Evolutionary conservation across 768 basidiomycete species (phyloP), one percentile per base, ranked within the genome.

Genomic region (Lactifluus echinatus): DNA sequence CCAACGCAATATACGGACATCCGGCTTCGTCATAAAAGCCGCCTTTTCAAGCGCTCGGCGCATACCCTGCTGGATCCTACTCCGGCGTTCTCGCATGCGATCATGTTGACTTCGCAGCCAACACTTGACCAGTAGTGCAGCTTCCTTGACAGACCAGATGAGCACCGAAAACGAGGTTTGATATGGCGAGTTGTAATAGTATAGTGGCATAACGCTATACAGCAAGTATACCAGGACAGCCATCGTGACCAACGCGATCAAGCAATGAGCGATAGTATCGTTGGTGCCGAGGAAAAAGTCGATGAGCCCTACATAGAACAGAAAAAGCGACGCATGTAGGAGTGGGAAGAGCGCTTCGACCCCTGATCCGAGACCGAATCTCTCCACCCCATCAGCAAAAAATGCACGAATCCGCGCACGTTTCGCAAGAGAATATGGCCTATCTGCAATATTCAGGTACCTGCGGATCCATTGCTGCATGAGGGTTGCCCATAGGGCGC

Each of bases 361-460:
- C 7, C 78, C 63, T 2, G 69, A 64, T 8, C 69, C 62, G 66
- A 79, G 70, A 6, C 66, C 63, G 59, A 75, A 79, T 43, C 59
- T 65, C n/a, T 70, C 66, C 26, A 78, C 61, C 19, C 74, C 74
- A 33, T 70, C 67, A 56, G 71, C 76, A 8, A 75, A 70, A 17
- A 28, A 53, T 28, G 37, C 51, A 26, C 51, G 39, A 40, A 53
- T 40, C 12, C 23, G 49, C 6, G 49, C 49, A 8, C 36, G 34
- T 4, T 24, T 26, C 24, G 29, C 14, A 28, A 26, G 50, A 0
- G 37, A 14, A 17, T 40, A 37, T 8, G 21, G 37, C 8, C 37
- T 14, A 29, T 53, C 40, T 2, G 21, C 8, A 4, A 53, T 24
- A 24, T 53, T 39, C 4, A 23, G 17, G 21, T 53, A 43, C 7